Percentiles rank a stretch among this genome's conserved stretches.
Conservation (phyloP, 768 basidiomycete genomes). For the Russula emetica region DNA sequence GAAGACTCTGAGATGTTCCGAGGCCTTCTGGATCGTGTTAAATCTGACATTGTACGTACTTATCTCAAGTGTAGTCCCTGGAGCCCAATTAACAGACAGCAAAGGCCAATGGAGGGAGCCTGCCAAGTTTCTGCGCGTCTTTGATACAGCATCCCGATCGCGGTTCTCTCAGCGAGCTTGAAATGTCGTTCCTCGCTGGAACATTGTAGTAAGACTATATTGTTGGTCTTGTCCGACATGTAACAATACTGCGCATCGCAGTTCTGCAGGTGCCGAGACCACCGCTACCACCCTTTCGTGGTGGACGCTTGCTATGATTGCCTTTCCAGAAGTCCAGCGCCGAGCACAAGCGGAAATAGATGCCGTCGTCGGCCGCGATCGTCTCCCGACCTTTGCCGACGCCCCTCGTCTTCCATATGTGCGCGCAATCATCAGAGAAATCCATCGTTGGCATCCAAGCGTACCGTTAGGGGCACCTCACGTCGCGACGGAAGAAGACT, state of each 20-base stretch:
- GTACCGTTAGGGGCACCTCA: neutral
- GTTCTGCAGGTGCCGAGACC: slow-evolving; percentile 17
- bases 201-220: slow-evolving; percentile 20
- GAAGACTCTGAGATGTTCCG: slow-evolving; percentile 18
- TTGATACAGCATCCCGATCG: neutral
- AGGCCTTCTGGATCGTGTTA: slow-evolving; percentile 23
- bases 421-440: slow-evolving; percentile 25
- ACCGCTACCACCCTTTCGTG: slow-evolving; percentile 4
- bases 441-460: slow-evolving; percentile 10
- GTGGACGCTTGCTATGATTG: slow-evolving; percentile 25
- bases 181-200: slow-evolving; percentile 22
- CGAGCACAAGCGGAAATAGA: slow-evolving; percentile 29
- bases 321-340: slow-evolving; percentile 23
- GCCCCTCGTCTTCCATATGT: slow-evolving; percentile 24
- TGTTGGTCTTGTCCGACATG: neutral
- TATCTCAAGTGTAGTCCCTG: no score
- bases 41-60: slow-evolving; percentile 17
- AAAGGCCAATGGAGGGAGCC: neutral
- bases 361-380: slow-evolving; percentile 20
- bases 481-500: slow-evolving; percentile 30
- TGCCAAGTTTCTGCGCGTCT: neutral
- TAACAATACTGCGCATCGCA: neutral
- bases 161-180: slow-evolving; percentile 11
- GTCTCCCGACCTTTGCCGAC: slow-evolving; percentile 26
- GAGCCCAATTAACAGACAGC: neutral